A percentile compares a stretch with the other conserved stretches of the same genome.
Conservation (phyloP, 192 early-diverging fungal species). For the Coemansia sp. region DNA sequence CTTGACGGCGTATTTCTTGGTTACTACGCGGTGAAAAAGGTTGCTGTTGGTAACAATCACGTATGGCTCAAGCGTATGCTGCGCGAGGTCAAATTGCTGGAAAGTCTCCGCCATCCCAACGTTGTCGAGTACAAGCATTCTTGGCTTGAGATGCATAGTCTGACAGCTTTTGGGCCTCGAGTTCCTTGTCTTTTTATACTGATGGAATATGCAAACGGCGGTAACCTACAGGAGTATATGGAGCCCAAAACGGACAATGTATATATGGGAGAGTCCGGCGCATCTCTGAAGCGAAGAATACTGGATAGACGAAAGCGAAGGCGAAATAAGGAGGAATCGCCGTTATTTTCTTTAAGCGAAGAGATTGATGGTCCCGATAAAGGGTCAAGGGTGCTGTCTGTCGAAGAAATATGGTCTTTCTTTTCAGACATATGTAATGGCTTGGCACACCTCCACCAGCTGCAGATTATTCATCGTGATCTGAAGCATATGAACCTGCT, state of each 20-base stretch:
- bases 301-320: slow-evolving; percentile 31
- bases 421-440: slow-evolving; percentile 93
- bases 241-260: slow-evolving; percentile 21
- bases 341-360: not conserved
- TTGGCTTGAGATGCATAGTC: slow-evolving; percentile 85
- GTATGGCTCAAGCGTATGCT: slow-evolving; percentile 91
- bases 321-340: slow-evolving; percentile 1
- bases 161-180: slow-evolving; percentile 72
- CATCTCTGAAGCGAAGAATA: slow-evolving; percentile 33
- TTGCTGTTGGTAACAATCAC: slow-evolving; percentile 88
- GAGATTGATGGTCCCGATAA: not conserved
- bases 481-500: slow-evolving; percentile 93
- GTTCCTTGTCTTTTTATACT: slow-evolving; percentile 94
- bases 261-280: slow-evolving; percentile 5
- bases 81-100: slow-evolving; percentile 90
- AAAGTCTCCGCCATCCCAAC: slow-evolving; percentile 86
- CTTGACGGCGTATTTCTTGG: slow-evolving; percentile 73
- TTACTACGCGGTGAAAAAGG: slow-evolving; percentile 92
- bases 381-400: slow-evolving; percentile 47
- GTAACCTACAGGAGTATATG: slow-evolving; percentile 93
- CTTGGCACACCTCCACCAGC: slow-evolving; percentile 81
- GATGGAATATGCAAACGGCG: slow-evolving; percentile 94
- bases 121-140: slow-evolving; percentile 96
- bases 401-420: slow-evolving; percentile 79
- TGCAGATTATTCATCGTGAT: slow-evolving; percentile 91